Evolutionary conservation across 768 basidiomycete species (phyloP), one percentile per base, ranked within the genome.

Genomic region (Chalciporus sphaerocephalus): DNA sequence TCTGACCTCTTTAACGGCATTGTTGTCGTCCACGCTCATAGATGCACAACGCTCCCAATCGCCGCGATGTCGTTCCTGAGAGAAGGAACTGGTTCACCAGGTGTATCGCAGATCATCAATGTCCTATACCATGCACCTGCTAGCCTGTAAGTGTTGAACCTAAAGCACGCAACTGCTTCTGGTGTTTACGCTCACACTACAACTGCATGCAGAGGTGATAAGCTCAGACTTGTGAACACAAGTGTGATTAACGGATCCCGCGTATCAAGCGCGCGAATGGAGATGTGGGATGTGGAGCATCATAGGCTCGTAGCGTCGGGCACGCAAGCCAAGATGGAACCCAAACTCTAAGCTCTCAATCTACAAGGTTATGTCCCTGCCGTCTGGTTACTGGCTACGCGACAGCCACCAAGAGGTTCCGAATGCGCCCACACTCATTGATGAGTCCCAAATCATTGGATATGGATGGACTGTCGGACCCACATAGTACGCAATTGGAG

Each of bases 41-140:
- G 77, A 46, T 72, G 73, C 35, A 68, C 74, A 5, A 63, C 70
- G 1, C 57, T 71, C 22, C 61, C 76, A 0, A 66, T 75, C 33
- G 53, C 56, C 0, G 63, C 69, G 6, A 42, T 71, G 34, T 67
- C 69, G 21, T 56, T 59, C 11, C 61, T 64, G 1, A 58, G 66
- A 15, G 67, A 69, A 7, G 62, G 60, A 3, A 10, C 16, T 11
- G 57, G 57, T 6, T 48, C 54, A 9, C 44, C 64, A 1, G 71
- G 71, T 7, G 73, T 77, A 20, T 76, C 76, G 1, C 73, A 73
- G 42, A 66, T 56, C 2, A 73, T 79, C 52, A 70, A 77, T 42
- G 60, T 65, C 2, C 50, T 70, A n/a, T 78, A 71, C 49, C 74
- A 79, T 51, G 61, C 69, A 4, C 63, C 69, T 1, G 75, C 71